Evolutionary conservation across 2,329 filamentous ascomycete species (phyloP).

Genomic region (Orbilia blumenaviensis): DNA sequence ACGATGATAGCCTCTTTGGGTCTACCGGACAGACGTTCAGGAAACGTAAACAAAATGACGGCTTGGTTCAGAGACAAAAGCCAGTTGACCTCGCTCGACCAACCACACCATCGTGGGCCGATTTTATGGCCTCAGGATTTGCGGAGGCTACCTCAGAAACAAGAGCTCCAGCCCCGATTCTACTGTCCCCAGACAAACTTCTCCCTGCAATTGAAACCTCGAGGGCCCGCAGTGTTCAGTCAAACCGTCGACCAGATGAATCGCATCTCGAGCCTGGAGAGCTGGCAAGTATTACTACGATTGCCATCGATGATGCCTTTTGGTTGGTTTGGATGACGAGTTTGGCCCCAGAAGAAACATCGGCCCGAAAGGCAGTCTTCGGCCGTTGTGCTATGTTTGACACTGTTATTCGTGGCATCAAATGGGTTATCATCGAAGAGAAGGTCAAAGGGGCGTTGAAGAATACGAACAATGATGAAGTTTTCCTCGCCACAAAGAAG

Average conservation of each 20-base stretch:
- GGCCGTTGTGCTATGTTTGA: conserved; percentile 92
- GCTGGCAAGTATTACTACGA: conserved; percentile 85
- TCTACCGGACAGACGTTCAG: conserved; percentile 72
- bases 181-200: conserved; percentile 90
- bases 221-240: conserved; percentile 85
- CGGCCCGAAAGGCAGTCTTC: conserved; percentile 87
- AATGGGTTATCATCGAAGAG: conserved; percentile 82
- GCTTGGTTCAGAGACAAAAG: conserved; percentile 27
- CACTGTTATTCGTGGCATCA: conserved; percentile 79
- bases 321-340: conserved; percentile 99
- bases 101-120: conserved; percentile 96
- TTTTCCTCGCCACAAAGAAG: conserved; percentile 96
- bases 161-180: conserved; percentile 71
- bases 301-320: conserved; percentile 93
- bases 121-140: conserved; percentile 95
- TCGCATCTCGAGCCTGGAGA: conserved; percentile 84
- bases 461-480: conserved; percentile 77
- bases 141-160: conserved; percentile 74
- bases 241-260: conserved; percentile 77
- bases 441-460: conserved; percentile 91
- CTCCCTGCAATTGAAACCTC: conserved; percentile 80
- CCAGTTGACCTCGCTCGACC: conserved; percentile 76
- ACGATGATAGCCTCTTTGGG: conserved; percentile 60
- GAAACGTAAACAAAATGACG: conserved; percentile 57
- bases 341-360: conserved; percentile 86